Evolutionary conservation across 2,329 filamentous ascomycete genomes (phyloP).

Genomic region (Aureobasidium sp.): DNA sequence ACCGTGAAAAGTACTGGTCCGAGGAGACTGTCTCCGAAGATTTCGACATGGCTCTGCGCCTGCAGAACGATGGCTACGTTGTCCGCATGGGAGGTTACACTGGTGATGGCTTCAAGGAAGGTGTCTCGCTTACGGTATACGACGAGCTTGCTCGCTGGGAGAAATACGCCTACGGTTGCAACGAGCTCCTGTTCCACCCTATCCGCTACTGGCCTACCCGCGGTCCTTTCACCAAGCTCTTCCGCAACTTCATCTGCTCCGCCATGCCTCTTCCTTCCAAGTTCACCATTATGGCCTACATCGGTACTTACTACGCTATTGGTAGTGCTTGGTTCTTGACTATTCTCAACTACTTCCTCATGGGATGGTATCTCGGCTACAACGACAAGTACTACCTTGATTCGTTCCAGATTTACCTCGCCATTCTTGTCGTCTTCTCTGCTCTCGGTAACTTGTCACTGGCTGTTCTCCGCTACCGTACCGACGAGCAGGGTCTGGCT

Average conservation of each 20-base stretch:
- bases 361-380: slow-evolving; percentile 69
- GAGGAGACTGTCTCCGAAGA: slow-evolving; percentile 75
- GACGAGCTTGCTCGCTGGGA: slow-evolving; percentile 81
- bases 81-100: slow-evolving; percentile 68
- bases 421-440: slow-evolving; percentile 71
- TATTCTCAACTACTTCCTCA: slow-evolving; percentile 65
- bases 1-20: slow-evolving; percentile 71
- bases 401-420: slow-evolving; percentile 74
- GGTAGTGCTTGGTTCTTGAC: slow-evolving; percentile 70
- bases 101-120: slow-evolving; percentile 73
- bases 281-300: slow-evolving; percentile 68
- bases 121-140: slow-evolving; percentile 76
- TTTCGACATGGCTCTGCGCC: slow-evolving; percentile 73
- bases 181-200: slow-evolving; percentile 74
- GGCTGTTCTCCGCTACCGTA: slow-evolving; percentile 65
- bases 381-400: slow-evolving; percentile 76
- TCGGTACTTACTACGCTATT: slow-evolving; percentile 75
- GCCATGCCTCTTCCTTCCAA: slow-evolving; percentile 70
- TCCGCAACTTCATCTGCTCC: slow-evolving; percentile 65
- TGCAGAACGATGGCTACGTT: slow-evolving; percentile 65
- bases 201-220: slow-evolving; percentile 64
- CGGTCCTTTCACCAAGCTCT: slow-evolving; percentile 73
- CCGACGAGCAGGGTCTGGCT: slow-evolving; percentile 56
- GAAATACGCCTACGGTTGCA: slow-evolving; percentile 80
- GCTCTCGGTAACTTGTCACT: slow-evolving; percentile 66